Base-by-base conservation (phyloP, 1,284 basidiomycete genomes). In the Boletus semigastroideus region DNA sequence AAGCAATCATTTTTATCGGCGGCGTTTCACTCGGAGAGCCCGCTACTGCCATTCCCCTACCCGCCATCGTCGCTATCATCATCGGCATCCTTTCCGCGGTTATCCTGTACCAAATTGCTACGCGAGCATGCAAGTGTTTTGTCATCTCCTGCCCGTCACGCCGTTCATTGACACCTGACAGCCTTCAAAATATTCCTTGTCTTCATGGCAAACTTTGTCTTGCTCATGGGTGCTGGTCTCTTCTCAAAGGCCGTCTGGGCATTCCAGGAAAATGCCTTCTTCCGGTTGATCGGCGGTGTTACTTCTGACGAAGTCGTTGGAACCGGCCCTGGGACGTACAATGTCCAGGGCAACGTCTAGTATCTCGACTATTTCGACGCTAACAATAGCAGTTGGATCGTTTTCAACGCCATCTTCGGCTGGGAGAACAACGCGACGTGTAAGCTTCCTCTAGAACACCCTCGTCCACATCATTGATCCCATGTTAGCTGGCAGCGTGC, bases 1-100 rank as follows among this genome's bases (percentile, higher is more conserved):
- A 98, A 71, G 93, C 91, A 2, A 87, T 96, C 53, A 78, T 98
- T 56, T 97, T 97, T 66, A 92, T 97, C 48, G 91, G 94, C 20
- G 94, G 94, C 52, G 94, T 96, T 39, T 86, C 93, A 3, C 84
- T 97, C 42, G 86, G 86, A 37, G 80, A 91, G 64, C 75, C 83
- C 3, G 94, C 90, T 3, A 82, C 78, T 2, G 82, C 93, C 5
- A 95, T 97, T 63, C 94, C 94, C 2, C 86, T 97, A 46, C 89
- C 94, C 7, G 83, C 92, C 47, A 86, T 97, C 54, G 81, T 87
- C 34, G 94, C 93, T 41, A 73, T 97, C 52, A 69, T 92, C 48
- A 81, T 82, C 49, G 94, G 94, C 25, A 70, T 89, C 43, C 55
- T 82, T 48, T 78, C 82, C 57, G 90, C 90, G 7, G 81, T 78